Evolutionary conservation across 257 asterid species (phyloP), one percentile per base, ranked within the genome.

Genomic region (Sherardia arvensis): DNA sequence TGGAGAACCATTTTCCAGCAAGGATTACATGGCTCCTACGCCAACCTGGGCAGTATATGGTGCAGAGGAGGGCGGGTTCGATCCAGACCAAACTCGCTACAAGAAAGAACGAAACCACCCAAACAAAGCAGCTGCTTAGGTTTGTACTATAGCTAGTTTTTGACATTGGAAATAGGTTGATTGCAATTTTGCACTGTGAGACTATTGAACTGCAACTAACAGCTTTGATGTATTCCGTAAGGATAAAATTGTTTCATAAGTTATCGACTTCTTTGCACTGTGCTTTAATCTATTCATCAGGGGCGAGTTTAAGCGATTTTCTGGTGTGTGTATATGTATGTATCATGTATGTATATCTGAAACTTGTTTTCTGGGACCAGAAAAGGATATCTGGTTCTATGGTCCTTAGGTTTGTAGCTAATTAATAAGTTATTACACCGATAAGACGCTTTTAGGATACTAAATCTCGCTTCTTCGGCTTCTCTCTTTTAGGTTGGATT

Each of bases 1-100:
- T 61, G 92, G 97, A 69, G 78, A 77, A 62, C 77, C 85, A 7
- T 90, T 92, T 77, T 74, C 81, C 29, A 87, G 96, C 67, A 75
- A 79, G 72, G 99, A 92, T 77, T 92, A 92, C 87, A 87, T 85
- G 97, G 83, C 94, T 22, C 82, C 80, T 1, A 89, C 99, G 11
- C 99, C 99, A 58, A 76, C 87, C 0, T 92, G 99, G 97, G 97
- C 97, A 0, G 87, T 85, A n/a, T 92, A 90, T 57, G 99, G 97
- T 64, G 99, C 99, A 18, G 88, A 85, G 56, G 96, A 92, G 83
- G 99, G 99, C 3, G 99, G 99, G 7, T 92, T 92, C 36, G 99
- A 90, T 74, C 99, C 99, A 4, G 84, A 77, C 55, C 99, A 89
- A 77, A 59, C 78, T 4, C 94, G 96, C 8, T 92, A 40, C 60